A percentile compares a stretch with the other conserved stretches of the same genome.
These are phyloP conservation scores for Candida morakotiae DNA, from an alignment of 805 yeast species.

Conservation along the genomic window DNA sequence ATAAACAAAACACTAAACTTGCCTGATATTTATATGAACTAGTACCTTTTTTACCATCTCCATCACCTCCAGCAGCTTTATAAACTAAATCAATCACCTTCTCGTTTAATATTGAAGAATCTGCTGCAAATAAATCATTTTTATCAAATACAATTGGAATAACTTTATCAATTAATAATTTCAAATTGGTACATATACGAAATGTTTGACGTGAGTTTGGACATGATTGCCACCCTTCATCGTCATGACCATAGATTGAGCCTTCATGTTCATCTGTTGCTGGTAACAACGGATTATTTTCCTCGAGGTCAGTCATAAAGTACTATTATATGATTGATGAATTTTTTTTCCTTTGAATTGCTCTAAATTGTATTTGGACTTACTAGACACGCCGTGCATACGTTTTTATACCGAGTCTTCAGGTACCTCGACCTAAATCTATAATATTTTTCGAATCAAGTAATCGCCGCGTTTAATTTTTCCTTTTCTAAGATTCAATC, in stretches of 20 bases:
- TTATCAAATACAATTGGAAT: constrained; percentile 63
- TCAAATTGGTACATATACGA: constrained; percentile 69
- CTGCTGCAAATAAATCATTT: constrained; percentile 47
- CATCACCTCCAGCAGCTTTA: constrained; percentile 79
- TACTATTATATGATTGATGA: too few species aligned
- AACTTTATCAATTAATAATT: constrained; percentile 64
- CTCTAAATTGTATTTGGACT: too few species aligned
- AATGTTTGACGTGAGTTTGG: constrained; percentile 68
- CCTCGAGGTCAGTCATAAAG: constrained; percentile 9
- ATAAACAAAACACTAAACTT: constrained; percentile 61
- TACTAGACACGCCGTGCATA: too few species aligned
- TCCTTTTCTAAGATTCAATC: too few species aligned
- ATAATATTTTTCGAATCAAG: too few species aligned
- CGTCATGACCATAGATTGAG: constrained; percentile 4
- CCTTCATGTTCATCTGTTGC: constrained; percentile 10
- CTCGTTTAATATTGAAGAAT: constrained; percentile 56
- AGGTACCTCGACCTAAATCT: too few species aligned
- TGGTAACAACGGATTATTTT: constrained; percentile 6
- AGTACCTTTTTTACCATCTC: constrained; percentile 51
- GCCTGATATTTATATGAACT: constrained; percentile 63
- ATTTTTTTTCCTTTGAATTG: too few species aligned
- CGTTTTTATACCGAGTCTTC: too few species aligned
- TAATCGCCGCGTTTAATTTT: too few species aligned
- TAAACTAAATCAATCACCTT: constrained; percentile 57
- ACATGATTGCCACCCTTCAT: constrained; percentile 17